Conservation (phyloP, 2,329 filamentous ascomycete genomes). For the Claviceps sp. region DNA sequence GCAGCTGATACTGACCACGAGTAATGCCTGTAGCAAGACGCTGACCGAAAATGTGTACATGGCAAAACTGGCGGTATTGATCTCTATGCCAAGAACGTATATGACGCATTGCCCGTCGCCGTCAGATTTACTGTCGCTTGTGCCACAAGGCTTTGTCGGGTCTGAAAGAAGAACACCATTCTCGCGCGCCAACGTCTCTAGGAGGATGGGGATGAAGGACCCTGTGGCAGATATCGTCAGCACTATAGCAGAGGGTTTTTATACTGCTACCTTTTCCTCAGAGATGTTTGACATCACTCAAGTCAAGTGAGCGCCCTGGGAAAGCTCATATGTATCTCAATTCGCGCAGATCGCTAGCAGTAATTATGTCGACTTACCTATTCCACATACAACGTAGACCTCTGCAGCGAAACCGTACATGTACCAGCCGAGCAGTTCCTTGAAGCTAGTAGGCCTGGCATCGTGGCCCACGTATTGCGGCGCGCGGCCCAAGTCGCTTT, state of each 20-base stretch:
- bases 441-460: conserved; percentile 70
- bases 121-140: conserved; percentile 40
- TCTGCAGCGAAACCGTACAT: conserved; percentile 93
- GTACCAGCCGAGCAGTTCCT: conserved; percentile 90
- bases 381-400: conserved; percentile 77
- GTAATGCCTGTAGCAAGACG: conserved; percentile 73
- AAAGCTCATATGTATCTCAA: neutral
- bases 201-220: conserved; percentile 88
- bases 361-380: conserved; percentile 40
- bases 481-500: conserved; percentile 21
- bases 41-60: conserved; percentile 97
- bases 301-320: neutral
- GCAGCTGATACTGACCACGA: conserved; percentile 93
- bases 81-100: conserved; percentile 64
- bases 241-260: conserved; percentile 4
- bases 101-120: conserved; percentile 65
- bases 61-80: conserved; percentile 93
- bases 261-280: no score
- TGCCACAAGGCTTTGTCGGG: conserved; percentile 58
- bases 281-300: no score
- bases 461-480: conserved; percentile 71
- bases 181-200: conserved; percentile 86
- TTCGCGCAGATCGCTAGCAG: neutral
- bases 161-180: conserved; percentile 79
- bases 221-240: conserved; percentile 32